Base-by-base conservation (phyloP, 1,284 basidiomycete genomes). In the Moesziomyces sp. region DNA sequence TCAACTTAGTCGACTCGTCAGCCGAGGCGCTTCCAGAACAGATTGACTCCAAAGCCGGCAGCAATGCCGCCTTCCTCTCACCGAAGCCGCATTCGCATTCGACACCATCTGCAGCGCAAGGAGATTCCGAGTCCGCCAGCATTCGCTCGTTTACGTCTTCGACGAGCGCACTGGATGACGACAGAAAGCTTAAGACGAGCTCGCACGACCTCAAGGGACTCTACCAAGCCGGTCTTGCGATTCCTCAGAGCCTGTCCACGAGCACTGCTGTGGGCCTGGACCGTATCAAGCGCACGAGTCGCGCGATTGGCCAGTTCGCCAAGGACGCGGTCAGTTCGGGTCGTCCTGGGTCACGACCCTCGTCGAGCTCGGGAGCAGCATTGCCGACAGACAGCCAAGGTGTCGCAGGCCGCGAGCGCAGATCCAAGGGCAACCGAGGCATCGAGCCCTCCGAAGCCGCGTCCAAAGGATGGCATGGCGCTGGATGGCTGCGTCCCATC, bases 381-480 rank as follows among this genome's bases (percentile, higher is more conserved):
- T 26, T 53, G 21, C 30, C 33, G 33, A 43, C 49, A 14, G 55
- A 62, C 52, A 55, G 54, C 35, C 47, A 64, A 30, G 58, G 52
- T 10, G 62, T 58, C 4, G 43, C 52, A 8, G 55, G 58, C 19
- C 62, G 57, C 23, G 49, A 55, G 42, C 46, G 58, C 9, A 42
- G 42, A 23, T 63, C 59, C 30, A 74, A 64, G 52, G 72, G 67
- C 48, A 58, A 62, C 24, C 49, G 59, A 3, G 67, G 72, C 11
- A 53, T 74, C 24, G 67, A 74, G 50, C 72, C 72, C 0, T 63
- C 62, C 18, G 72, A 70, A 56, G 72, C 72, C 24, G 67, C 61
- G 4, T 53, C 52, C 9, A 70, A 64, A 16, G 72, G 72, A n/a
- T 74, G 72, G 72, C 52, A 62, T 6, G 72, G 72, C n/a, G 72